Base-by-base conservation (phyloP, 2,329 filamentous ascomycete genomes). In the Fusarium veterinarium region DNA sequence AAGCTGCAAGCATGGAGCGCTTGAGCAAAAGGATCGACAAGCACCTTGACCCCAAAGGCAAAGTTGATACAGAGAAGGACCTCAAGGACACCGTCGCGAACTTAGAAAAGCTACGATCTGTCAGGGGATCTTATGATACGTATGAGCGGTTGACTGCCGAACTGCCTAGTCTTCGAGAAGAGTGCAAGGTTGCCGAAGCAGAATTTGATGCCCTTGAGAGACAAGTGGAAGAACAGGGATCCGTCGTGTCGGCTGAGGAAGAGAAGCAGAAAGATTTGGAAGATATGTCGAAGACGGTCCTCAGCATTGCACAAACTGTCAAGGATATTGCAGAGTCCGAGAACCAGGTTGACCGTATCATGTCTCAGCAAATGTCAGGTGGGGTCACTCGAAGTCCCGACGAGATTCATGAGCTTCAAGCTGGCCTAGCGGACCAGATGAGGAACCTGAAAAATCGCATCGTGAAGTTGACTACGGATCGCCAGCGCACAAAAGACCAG, bases 391-490 rank as follows among this genome's bases (percentile, higher is more conserved):
- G 93, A 69, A 93, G 93, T 35, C 88, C 94, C 11, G 93, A 97
- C 60, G 93, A 96, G 73, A 95, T 98, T 59, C 93, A 96, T 75
- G 91, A 93, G 59, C 89, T 95, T 52, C 89, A 95, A 69, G 90
- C 90, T 52, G 83, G 84, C 23, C 87, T 91, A 62, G 88, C 88
- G 25, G 93, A 95, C 67, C 90, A 93, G 78, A 87, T 91, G 73
- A 89, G 91, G 60, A 83, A 83, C 28, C 83, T 91, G 33, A 94
- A 93, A 78, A 85, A 85, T 45, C 88, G 86, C 46, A 86, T 95
- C 17, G 82, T 87, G 11, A 93, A 92, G 75, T 82, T 97, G 37
- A 89, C 87, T 1, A 84, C 83, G 17, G 93, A 96, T 38, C 91
- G 89, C 73, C 93, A 97, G 73, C 90, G 92, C 42, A 87, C 90